Conservation (phyloP, 2,329 filamentous ascomycete genomes). For the Simplicillium sp. region DNA sequence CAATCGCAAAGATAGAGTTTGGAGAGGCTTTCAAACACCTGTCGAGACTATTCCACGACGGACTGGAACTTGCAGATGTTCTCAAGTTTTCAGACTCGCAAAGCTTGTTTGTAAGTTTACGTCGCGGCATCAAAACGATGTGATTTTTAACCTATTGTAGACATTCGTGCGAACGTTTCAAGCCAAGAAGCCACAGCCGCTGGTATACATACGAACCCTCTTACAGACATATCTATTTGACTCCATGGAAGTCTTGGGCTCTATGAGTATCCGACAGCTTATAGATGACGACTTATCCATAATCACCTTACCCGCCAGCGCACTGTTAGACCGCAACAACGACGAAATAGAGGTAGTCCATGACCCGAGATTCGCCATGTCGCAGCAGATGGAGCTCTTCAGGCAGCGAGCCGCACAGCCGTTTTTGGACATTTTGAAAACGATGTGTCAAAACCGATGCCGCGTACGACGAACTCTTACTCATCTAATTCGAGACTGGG, state of each 20-base stretch:
- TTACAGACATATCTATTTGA: conserved; percentile 69
- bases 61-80: conserved; percentile 57
- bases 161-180: conserved; percentile 69
- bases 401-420: conserved; percentile 53
- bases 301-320: conserved; percentile 61
- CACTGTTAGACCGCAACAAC: conserved; percentile 62
- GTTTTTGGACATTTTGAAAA: conserved; percentile 76
- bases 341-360: conserved; percentile 67
- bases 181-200: conserved; percentile 70
- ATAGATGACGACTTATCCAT: conserved; percentile 75
- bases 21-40: conserved; percentile 64
- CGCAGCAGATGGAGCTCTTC: conserved; percentile 63
- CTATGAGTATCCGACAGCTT: conserved; percentile 61
- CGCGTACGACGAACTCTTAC: conserved; percentile 82
- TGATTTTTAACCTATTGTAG: conserved; percentile 24
- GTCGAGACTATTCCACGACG: conserved; percentile 62
- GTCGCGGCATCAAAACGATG: background rate
- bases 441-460: conserved; percentile 82
- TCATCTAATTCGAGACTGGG: conserved; percentile 76
- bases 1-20: conserved; percentile 71
- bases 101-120: conserved; percentile 52
- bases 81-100: conserved; percentile 59
- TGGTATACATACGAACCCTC: conserved; percentile 73
- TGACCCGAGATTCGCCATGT: conserved; percentile 65
- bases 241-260: conserved; percentile 59